phyloP scores from a whole-genome alignment of 805 yeast genomes.

The Groenewaldozyma tartarivorans region DNA sequence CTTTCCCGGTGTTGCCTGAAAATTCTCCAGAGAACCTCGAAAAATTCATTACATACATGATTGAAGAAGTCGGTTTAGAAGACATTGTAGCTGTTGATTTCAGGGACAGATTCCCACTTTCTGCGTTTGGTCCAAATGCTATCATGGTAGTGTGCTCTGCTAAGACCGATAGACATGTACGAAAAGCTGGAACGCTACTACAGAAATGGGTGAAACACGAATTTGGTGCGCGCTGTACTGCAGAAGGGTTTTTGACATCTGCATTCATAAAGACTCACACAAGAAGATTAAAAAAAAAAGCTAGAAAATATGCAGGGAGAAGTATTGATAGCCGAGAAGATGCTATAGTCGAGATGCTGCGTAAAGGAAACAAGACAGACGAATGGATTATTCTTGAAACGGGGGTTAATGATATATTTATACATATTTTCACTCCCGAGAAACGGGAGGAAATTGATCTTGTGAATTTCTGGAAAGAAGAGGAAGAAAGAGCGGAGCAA shows the following conservation, averaged over 20 bases:
- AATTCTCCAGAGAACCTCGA: slow-evolving; percentile 46
- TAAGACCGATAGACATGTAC: slow-evolving; percentile 64
- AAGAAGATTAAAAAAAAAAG: slow-evolving; percentile 42
- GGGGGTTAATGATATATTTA: slow-evolving; percentile 47
- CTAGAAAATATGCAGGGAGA: slow-evolving; percentile 37
- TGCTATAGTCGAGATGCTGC: neutral
- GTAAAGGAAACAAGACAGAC: slow-evolving; percentile 28
- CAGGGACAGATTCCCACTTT: slow-evolving; percentile 30
- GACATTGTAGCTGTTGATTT: slow-evolving; percentile 60
- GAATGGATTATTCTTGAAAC: slow-evolving; percentile 81
- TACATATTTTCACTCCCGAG: slow-evolving; percentile 65
- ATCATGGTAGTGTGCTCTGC: slow-evolving; percentile 64
- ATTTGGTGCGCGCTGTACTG: slow-evolving; percentile 35
- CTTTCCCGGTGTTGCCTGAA: slow-evolving; percentile 51
- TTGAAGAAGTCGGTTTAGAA: slow-evolving; percentile 53
- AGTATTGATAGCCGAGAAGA: slow-evolving; percentile 1
- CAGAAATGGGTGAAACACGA: slow-evolving; percentile 48
- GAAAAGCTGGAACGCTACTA: slow-evolving; percentile 56
- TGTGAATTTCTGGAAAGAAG: slow-evolving; percentile 50
- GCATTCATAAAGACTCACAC: slow-evolving; percentile 43
- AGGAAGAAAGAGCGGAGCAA: neutral
- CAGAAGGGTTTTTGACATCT: slow-evolving; percentile 65
- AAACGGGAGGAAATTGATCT: slow-evolving; percentile 61
- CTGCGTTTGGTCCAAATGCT: slow-evolving; percentile 33
- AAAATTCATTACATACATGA: slow-evolving; percentile 38